These are phyloP conservation scores for Hyaloscypha hepaticicola DNA, from an alignment of 495 filamentous ascomycete species.

Conservation along the genomic window DNA sequence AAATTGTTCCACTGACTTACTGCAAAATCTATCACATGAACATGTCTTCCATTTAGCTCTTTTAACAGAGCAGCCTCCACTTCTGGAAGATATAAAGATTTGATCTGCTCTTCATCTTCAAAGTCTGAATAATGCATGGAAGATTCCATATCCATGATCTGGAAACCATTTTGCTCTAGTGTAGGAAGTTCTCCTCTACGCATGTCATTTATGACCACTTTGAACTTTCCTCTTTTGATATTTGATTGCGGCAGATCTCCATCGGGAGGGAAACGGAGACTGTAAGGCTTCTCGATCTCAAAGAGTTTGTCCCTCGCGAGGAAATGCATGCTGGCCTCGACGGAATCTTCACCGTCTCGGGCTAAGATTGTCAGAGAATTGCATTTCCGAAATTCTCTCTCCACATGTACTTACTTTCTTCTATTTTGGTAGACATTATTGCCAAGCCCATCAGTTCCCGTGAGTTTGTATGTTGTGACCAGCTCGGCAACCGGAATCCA, in stretches of 20 bases:
- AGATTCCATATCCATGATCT: neutral
- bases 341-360: neutral
- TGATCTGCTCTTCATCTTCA: neutral
- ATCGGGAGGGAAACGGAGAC: neutral
- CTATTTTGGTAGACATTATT: too few relatives aligned
- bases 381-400: too few relatives aligned
- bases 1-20: neutral
- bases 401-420: too few relatives aligned
- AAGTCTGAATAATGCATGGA: constrained; percentile 6
- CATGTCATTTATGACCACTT: neutral
- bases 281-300: constrained; percentile 5
- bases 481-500: too few relatives aligned
- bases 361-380: neutral
- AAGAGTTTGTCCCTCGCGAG: neutral
- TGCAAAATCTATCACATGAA: constrained; percentile 12
- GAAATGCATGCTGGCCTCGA: constrained; percentile 3
- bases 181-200: neutral
- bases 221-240: neutral
- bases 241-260: constrained; percentile 6
- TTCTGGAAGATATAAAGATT: neutral
- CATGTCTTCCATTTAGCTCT: neutral
- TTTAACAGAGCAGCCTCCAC: neutral
- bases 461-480: too few relatives aligned
- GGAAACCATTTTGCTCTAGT: constrained; percentile 2
- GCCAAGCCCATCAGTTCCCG: too few relatives aligned